These are phyloP conservation scores for Heracleum sosnowskyi DNA, from an alignment of 129 eudicot species.

Conservation along the genomic window DNA sequence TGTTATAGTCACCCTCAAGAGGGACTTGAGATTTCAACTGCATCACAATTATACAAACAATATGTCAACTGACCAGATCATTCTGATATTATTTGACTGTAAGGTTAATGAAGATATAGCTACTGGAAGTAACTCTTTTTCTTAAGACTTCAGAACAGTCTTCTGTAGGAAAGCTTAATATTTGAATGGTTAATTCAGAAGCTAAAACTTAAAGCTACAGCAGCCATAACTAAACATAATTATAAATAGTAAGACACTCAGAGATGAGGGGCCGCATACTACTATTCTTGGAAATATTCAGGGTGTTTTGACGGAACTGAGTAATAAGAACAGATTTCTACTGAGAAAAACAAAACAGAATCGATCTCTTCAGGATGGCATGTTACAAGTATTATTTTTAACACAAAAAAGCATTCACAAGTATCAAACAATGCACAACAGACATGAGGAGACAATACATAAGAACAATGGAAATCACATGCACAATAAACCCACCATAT, in stretches of 20 bases:
- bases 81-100: background rate
- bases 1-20: slow-evolving; percentile 27
- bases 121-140: background rate
- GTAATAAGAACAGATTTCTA: background rate
- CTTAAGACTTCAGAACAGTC: background rate
- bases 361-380: background rate
- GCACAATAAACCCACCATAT: background rate
- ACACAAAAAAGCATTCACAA: background rate
- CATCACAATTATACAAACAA: slow-evolving; percentile 5
- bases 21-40: slow-evolving; percentile 39
- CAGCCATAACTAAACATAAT: background rate
- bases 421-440: background rate
- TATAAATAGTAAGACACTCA: background rate
- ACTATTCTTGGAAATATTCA: background rate
- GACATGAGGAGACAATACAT: background rate
- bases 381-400: background rate
- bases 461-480: background rate
- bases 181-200: background rate
- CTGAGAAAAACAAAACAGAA: background rate
- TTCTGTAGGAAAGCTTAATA: background rate
- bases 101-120: background rate
- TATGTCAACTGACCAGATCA: background rate
- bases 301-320: background rate
- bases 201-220: background rate
- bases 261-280: background rate